phyloP scores from a whole-genome alignment of 495 filamentous ascomycete species.

The Penicillium robsamsonii region DNA sequence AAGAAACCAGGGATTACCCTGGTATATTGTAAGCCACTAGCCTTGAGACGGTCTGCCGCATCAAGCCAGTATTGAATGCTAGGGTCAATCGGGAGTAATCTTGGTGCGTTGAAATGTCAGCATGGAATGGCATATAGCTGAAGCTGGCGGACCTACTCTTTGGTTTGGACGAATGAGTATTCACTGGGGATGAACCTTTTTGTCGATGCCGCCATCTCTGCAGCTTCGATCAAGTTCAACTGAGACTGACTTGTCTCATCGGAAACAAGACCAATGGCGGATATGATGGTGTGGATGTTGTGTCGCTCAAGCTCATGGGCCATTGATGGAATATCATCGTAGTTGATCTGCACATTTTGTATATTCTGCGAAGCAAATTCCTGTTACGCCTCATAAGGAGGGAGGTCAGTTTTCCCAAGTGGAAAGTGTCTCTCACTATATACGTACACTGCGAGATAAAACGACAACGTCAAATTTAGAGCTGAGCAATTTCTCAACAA shows the following conservation, averaged over 20 bases:
- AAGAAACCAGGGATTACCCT: conserved; percentile 51
- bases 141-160: conserved; percentile 22
- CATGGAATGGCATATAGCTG: background rate
- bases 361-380: conserved; percentile 8
- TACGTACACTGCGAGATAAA: conserved; percentile 36
- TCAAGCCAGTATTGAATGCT: conserved; percentile 38
- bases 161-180: conserved; percentile 43
- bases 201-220: conserved; percentile 41
- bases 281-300: conserved; percentile 53
- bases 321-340: conserved; percentile 38
- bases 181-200: conserved; percentile 51
- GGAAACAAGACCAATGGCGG: conserved; percentile 40
- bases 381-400: conserved; percentile 3
- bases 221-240: conserved; percentile 50
- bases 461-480: conserved; percentile 44
- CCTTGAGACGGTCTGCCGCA: conserved; percentile 29
- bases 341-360: conserved; percentile 37
- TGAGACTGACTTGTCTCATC: conserved; percentile 36
- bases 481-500: conserved; percentile 45
- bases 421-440: background rate
- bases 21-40: conserved; percentile 45
- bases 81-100: conserved; percentile 34
- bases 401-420: conserved; percentile 23
- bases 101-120: conserved; percentile 4
- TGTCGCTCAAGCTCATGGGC: conserved; percentile 42